Evolutionary conservation across 768 basidiomycete species (phyloP), one percentile per base, ranked within the genome.

Genomic region (Suillus discolor): DNA sequence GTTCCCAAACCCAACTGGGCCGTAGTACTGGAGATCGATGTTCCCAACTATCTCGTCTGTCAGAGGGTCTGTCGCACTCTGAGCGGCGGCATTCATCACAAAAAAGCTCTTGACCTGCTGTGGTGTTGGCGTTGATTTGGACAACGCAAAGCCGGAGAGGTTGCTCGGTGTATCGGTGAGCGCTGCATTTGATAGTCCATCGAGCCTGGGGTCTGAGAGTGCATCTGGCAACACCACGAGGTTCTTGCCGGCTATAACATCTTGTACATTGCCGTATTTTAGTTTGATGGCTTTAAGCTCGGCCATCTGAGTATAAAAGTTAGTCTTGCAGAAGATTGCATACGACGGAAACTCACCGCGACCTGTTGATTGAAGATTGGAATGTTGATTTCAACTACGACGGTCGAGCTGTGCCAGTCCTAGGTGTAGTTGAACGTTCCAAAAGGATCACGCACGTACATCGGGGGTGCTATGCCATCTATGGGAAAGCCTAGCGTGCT

Each of bases 11-110:
- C 69, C 41, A 54, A 89, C 61, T 4, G 54, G 28, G 18, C 75
- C 74, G 63, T 83, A 87, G 70, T 88, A 88, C 62, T 84, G 73
- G 36, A 83, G 66, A 65, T 87, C 86, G 53, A 81, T 67, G 42
- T 66, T 65, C 18, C 77, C 79, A 25, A 74, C 72, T 2, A 81
- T 74, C 64, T 80, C 72, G 71, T 85, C 85, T 15, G 64, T 75
- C 55, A 85, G 69, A 64, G 73, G 57, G 16, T 62, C 34, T n/a
- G 62, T 36, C 55, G 66, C 41, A 34, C 34, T 49, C 16, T 72
- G 59, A 34, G 59, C n/a, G 13, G 20, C 42, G 4, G 18, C n/a
- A 20, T 12, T 42, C 41, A 42, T 60, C 28, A 4, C 28, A 4
- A 11, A 31, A 20, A 60, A 42, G 18, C 39, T 28, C 4, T 60